Evolutionary conservation across 2,329 filamentous ascomycete genomes (phyloP).

Genomic region (Xylariomycetidae sp.): DNA sequence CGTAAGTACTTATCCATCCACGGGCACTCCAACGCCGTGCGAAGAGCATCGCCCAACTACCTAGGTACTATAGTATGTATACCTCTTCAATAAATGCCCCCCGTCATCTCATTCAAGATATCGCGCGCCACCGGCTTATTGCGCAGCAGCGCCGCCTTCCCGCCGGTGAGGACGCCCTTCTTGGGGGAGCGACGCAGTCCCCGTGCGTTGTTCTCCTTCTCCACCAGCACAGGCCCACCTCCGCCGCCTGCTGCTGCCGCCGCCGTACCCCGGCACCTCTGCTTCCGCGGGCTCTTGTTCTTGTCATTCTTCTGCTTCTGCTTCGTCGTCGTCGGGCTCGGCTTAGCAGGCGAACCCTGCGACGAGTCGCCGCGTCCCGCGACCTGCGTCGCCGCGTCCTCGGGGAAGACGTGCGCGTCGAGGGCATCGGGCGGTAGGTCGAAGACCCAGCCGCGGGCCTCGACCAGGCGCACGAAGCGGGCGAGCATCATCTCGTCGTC

Average conservation of each 20-base stretch:
- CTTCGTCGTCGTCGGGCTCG: constrained; percentile 15
- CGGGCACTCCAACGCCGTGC: too few species aligned
- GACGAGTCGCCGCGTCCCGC: constrained; percentile 23
- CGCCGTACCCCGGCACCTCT: constrained; percentile 11
- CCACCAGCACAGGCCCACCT: constrained; percentile 3
- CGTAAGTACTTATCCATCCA: too few species aligned
- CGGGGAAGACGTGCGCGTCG: constrained; percentile 63
- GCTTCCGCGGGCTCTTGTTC: constrained; percentile 24
- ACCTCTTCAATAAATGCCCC: constrained; percentile 18
- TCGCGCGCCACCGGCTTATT: constrained; percentile 65
- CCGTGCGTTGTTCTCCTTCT: constrained; percentile 41
- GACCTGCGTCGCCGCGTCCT: constrained; percentile 48
- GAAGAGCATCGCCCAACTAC: too few species aligned
- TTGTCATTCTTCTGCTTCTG: too few species aligned
- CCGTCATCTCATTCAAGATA: constrained; percentile 66
- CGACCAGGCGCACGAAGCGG: constrained; percentile 71
- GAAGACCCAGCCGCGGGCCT: constrained; percentile 71
- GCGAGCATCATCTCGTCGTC: constrained; percentile 70
- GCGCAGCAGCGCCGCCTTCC: constrained; percentile 57
- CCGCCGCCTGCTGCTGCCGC: constrained; percentile 5
- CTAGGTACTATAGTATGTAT: too few species aligned
- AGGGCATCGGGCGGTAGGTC: constrained; percentile 61
- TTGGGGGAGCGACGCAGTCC: constrained; percentile 34
- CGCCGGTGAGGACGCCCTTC: constrained; percentile 51
- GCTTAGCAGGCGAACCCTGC: constrained; percentile 13